Percentiles rank a stretch among this genome's conserved stretches.
Evolutionary conservation across 2,329 filamentous ascomycete species (phyloP).

Genomic region (Penicillium hesseltinei): DNA sequence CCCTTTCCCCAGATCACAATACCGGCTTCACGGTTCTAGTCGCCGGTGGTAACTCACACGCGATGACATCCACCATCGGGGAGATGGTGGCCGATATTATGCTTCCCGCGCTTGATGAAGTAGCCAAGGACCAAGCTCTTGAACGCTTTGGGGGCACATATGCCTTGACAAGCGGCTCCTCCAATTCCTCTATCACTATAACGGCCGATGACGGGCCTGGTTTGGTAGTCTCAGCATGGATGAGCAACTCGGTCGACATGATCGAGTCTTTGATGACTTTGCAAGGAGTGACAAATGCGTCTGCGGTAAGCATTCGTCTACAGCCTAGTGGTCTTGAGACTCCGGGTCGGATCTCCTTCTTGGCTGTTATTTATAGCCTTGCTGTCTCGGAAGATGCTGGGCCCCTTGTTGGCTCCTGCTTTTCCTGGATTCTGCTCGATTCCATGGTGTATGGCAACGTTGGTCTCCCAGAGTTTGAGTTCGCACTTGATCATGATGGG

Average conservation of each 20-base stretch:
- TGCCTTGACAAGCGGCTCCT: neutral
- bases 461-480: constrained; percentile 23
- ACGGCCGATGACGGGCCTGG: constrained; percentile 22
- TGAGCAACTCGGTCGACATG: constrained; percentile 21
- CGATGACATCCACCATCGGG: constrained; percentile 4
- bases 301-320: constrained; percentile 19
- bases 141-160: constrained; percentile 22
- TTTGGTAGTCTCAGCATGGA: constrained; percentile 19
- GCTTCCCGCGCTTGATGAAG: constrained; percentile 21
- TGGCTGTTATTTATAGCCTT: constrained; percentile 16
- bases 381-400: constrained; percentile 3
- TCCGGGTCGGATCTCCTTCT: constrained; percentile 16
- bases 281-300: neutral
- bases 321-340: constrained; percentile 25
- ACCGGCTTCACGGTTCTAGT: constrained; percentile 25
- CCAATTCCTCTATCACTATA: constrained; percentile 21
- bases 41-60: constrained; percentile 16
- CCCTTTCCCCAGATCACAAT: constrained; percentile 27
- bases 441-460: constrained; percentile 19
- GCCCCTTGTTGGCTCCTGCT: constrained; percentile 13
- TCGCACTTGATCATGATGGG: constrained; percentile 16
- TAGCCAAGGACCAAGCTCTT: constrained; percentile 23
- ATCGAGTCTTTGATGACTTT: constrained; percentile 13
- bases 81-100: constrained; percentile 19
- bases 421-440: constrained; percentile 19